A percentile compares a stretch with the other conserved stretches of the same genome.
Evolutionary conservation across 75 land plant genomes (phyloP).

Genomic region (Sequoia sempervirens): DNA sequence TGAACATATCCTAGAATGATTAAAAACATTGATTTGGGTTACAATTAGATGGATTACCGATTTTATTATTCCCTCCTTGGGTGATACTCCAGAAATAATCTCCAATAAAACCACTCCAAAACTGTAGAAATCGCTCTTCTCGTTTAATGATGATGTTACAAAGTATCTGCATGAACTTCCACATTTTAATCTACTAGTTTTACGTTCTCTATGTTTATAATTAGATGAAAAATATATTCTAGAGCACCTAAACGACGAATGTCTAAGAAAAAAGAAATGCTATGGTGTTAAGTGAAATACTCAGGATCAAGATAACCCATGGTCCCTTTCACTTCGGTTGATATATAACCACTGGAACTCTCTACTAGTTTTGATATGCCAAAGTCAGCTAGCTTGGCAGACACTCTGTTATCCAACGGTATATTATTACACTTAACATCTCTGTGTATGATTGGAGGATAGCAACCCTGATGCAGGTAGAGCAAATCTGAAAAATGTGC

Average conservation of each 20-base stretch:
- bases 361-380: constrained; percentile 80
- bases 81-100: constrained; percentile 71
- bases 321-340: constrained; percentile 86
- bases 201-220: too few species aligned
- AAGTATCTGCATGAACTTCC: constrained; percentile 26
- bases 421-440: constrained; percentile 88
- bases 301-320: constrained; percentile 95
- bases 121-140: constrained; percentile 94
- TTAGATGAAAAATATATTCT: too few species aligned
- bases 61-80: constrained; percentile 74
- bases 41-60: constrained; percentile 41
- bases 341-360: constrained; percentile 36
- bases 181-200: too few species aligned
- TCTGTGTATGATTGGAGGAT: constrained; percentile 84
- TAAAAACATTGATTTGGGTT: too few species aligned
- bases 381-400: constrained; percentile 82
- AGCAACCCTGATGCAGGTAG: constrained; percentile 77
- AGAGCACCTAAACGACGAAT: too few species aligned
- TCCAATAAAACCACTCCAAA: constrained; percentile 87
- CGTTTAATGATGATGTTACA: constrained; percentile 67
- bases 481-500: constrained; percentile 18
- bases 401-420: constrained; percentile 53
- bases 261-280: too few species aligned
- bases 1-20: not conserved
- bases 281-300: not conserved